These are phyloP conservation scores for Acanthamoeba triangularis DNA, from an alignment of 208 protist species.

Conservation along the genomic window DNA sequence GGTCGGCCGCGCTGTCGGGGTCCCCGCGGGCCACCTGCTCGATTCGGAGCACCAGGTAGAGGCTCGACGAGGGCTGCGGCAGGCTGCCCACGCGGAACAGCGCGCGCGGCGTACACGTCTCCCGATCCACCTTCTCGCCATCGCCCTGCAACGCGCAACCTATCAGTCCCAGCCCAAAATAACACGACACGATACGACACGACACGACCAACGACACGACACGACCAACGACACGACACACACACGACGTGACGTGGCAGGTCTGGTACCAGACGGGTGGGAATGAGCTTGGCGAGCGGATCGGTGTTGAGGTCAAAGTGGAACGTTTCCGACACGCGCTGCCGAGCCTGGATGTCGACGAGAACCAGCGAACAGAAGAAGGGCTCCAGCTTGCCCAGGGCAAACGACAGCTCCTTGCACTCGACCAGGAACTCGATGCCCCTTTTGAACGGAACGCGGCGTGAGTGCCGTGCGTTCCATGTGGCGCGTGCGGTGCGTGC, in stretches of 20 bases:
- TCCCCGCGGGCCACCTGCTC: constrained; percentile 21
- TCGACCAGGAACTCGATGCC: constrained; percentile 58
- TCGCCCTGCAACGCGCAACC: not conserved
- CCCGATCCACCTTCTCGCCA: not conserved
- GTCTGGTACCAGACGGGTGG: not conserved
- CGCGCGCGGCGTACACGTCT: constrained; percentile 26
- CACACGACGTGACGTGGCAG: not conserved
- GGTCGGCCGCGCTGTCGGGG: not conserved
- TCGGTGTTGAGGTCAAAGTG: constrained; percentile 75
- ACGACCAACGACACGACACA: not conserved
- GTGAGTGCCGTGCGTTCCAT: no score
- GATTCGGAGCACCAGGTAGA: constrained; percentile 52
- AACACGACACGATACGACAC: no score
- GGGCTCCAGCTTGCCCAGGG: constrained; percentile 61
- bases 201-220: not conserved
- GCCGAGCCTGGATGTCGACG: not conserved
- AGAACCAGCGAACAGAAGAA: constrained; percentile 70
- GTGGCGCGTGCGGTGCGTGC: no score
- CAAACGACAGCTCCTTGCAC: constrained; percentile 70
- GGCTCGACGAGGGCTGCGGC: not conserved
- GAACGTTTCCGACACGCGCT: constrained; percentile 70
- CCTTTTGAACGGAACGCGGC: not conserved
- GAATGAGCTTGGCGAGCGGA: constrained; percentile 2
- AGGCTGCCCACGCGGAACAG: constrained; percentile 42
- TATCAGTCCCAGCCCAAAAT: not conserved